Conservation (phyloP, 2,329 filamentous ascomycete species). For the Diaporthe sp. region DNA sequence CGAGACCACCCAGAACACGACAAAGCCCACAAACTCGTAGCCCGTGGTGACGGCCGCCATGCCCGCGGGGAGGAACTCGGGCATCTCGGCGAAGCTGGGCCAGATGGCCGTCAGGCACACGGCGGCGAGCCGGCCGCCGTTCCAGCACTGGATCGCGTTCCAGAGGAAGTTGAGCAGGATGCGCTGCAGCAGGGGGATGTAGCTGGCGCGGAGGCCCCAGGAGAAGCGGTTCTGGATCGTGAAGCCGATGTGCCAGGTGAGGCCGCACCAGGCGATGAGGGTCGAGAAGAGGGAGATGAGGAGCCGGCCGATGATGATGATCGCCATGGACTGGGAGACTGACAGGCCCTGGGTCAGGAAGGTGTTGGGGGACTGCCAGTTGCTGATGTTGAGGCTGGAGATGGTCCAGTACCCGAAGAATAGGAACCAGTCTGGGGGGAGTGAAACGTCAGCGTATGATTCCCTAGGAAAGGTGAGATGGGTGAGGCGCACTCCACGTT, state of each 20-base stretch:
- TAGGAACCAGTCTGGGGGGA: constrained; percentile 38
- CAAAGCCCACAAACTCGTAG: constrained; percentile 62
- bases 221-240: constrained; percentile 64
- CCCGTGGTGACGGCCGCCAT: constrained; percentile 53
- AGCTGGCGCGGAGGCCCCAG: constrained; percentile 64
- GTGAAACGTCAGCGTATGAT: background rate
- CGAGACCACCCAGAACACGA: constrained; percentile 66
- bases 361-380: constrained; percentile 59
- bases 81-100: constrained; percentile 59
- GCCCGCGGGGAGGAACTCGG: constrained; percentile 59
- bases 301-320: constrained; percentile 60
- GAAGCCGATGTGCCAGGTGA: constrained; percentile 66
- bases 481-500: constrained; percentile 37
- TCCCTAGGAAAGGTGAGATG: too few species aligned
- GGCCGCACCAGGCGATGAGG: constrained; percentile 61
- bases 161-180: constrained; percentile 65
- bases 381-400: constrained; percentile 59
- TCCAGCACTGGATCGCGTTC: constrained; percentile 50
- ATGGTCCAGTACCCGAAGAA: constrained; percentile 42
- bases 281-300: constrained; percentile 59
- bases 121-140: constrained; percentile 50
- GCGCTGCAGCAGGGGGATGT: constrained; percentile 62
- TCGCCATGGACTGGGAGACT: constrained; percentile 60
- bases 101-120: constrained; percentile 61
- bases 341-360: constrained; percentile 61